Base-by-base conservation (phyloP, 441 rosid genomes). In the Bocquillonia castaneifolia region DNA sequence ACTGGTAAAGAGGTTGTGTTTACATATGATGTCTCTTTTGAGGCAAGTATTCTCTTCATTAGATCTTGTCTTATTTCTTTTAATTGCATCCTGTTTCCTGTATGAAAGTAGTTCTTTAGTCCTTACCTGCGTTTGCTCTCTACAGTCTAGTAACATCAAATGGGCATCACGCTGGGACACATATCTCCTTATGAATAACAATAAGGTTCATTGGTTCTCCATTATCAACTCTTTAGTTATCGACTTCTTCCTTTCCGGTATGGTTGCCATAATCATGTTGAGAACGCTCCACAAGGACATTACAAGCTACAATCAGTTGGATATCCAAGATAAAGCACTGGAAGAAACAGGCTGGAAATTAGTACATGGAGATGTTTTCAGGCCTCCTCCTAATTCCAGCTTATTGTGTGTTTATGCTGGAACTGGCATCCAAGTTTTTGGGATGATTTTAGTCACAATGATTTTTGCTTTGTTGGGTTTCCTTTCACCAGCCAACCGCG, bases 271-370 rank as follows among this genome's bases (percentile, higher is more conserved):
- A 91, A 88, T 91, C 60, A 87, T 84, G 95, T 84, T 91, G 92
- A 87, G 91, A 78, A 91, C 97, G 8, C 80, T 91, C 6, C 87
- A 87, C 79, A 84, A 80, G 81, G 97, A 91, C 74, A 91, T 91
- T 52, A 77, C 95, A 42, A 88, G 84, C 74, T 90, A 90, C 76
- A 88, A 90, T 76, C 92, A 88, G 74, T 78, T 88, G 47, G 95
- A 91, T 61, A 82, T 90, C 65, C 95, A 88, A 78, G 97, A 91
- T 17, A 91, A 90, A 69, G 86, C 85, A 64, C 89, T 85, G 73
- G 94, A 90, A 80, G 97, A 90, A 72, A 86, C 96, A 18, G 96
- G 93, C 68, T 90, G 96, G 96, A 88, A 90, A 72, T 86, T 90
- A 63, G 88, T 88, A 22, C 93, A 91, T 31, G 97, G 91, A 67